Evolutionary conservation across 257 asterid species (phyloP).

Genomic region (Verbena officinalis): DNA sequence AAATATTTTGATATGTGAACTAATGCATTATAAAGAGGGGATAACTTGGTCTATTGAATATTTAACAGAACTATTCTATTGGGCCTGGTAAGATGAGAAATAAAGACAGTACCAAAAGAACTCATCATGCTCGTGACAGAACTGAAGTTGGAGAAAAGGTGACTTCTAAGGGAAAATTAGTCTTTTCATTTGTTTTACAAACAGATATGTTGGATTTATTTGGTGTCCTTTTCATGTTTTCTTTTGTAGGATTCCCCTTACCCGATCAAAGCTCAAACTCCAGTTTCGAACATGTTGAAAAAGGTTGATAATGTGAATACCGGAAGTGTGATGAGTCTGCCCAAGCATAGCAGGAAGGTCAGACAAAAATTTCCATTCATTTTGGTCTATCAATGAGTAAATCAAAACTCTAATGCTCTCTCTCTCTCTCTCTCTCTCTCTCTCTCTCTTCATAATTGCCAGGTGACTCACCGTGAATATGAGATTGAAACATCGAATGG

Average conservation of each 20-base stretch:
- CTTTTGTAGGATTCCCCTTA: slow-evolving; percentile 57
- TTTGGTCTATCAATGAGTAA: slow-evolving; percentile 2
- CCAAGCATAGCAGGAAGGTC: slow-evolving; percentile 93
- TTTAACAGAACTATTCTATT: slow-evolving; percentile 58
- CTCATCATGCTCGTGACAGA: slow-evolving; percentile 47
- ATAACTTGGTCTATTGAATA: slow-evolving; percentile 25
- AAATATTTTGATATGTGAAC: slow-evolving; percentile 22
- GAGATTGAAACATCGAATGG: slow-evolving; percentile 95
- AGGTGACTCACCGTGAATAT: slow-evolving; percentile 94
- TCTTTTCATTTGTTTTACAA: slow-evolving; percentile 12
- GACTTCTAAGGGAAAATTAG: slow-evolving; percentile 27
- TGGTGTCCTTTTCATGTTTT: slow-evolving; percentile 23
- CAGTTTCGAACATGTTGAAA: slow-evolving; percentile 72
- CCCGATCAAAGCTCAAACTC: slow-evolving; percentile 60
- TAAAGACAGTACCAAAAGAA: slow-evolving; percentile 50
- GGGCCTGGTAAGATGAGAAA: slow-evolving; percentile 62
- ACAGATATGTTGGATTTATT: slow-evolving; percentile 17
- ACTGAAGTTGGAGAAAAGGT: slow-evolving; percentile 65
- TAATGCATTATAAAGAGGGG: slow-evolving; percentile 9
- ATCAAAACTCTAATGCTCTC: slow-evolving; percentile 17
- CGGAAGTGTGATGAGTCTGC: slow-evolving; percentile 49
- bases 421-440: too few relatives aligned
- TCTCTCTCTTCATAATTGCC: slow-evolving; percentile 31
- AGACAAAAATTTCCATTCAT: slow-evolving; percentile 21
- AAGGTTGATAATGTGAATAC: slow-evolving; percentile 66